Percentiles rank a stretch among this genome's conserved stretches.
Conservation (phyloP, 352 stramenopile genomes). For the Globisporangium cylindrosporum region DNA sequence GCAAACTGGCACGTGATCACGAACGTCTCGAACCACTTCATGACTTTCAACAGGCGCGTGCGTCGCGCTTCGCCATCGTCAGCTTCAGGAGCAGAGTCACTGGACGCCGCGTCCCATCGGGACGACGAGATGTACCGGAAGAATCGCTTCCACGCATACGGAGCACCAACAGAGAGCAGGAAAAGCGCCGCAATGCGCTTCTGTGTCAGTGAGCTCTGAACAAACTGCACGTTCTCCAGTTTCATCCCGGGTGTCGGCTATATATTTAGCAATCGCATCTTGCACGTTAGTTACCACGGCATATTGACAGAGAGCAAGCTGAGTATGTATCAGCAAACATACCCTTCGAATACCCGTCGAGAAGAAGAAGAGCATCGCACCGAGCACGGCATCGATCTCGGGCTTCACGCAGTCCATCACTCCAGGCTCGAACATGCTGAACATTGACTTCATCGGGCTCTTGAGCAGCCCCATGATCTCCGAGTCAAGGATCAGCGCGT, state of each 20-base stretch:
- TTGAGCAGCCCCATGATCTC: conserved; percentile 81
- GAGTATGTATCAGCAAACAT: conserved; percentile 1
- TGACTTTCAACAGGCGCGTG: conserved; percentile 35
- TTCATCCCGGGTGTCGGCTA: conserved; percentile 84
- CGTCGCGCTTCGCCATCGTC: conserved; percentile 20
- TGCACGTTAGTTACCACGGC: neutral
- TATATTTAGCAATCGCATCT: neutral
- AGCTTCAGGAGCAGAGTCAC: neutral
- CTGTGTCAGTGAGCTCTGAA: conserved; percentile 37
- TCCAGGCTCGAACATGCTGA: conserved; percentile 70
- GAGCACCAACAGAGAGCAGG: conserved; percentile 62
- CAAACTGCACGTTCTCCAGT: conserved; percentile 75
- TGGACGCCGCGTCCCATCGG: conserved; percentile 28
- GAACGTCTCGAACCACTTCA: conserved; percentile 77
- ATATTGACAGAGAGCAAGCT: neutral
- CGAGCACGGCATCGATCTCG: conserved; percentile 65
- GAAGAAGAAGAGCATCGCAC: conserved; percentile 58
- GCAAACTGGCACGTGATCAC: conserved; percentile 63
- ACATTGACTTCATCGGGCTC: conserved; percentile 72
- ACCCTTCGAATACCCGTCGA: conserved; percentile 63
- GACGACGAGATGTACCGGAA: conserved; percentile 60
- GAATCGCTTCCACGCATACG: conserved; percentile 76
- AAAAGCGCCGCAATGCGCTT: conserved; percentile 58
- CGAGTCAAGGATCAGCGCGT: conserved; percentile 74
- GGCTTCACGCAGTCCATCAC: conserved; percentile 63